Conservation (phyloP, 306 rosid genomes). For the Medicago lupulina region DNA sequence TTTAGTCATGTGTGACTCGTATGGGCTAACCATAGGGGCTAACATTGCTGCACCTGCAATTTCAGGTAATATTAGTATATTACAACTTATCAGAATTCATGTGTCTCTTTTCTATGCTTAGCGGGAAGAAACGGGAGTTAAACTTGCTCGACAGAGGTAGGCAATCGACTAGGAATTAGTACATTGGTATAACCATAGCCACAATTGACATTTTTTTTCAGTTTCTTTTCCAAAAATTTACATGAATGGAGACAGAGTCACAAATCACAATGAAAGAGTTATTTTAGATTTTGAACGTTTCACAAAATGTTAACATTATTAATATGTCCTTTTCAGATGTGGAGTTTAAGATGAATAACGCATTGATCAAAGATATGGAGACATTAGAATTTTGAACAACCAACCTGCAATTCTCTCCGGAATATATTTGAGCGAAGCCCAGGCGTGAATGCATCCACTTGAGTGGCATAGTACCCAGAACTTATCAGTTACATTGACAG, state of each 20-base stretch:
- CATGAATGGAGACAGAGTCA: constrained; percentile 17
- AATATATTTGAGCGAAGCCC: constrained; percentile 89
- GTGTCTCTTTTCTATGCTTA: not conserved
- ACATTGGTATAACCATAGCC: constrained; percentile 32
- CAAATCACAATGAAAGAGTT: not conserved
- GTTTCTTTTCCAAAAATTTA: constrained; percentile 24
- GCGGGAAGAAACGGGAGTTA: not conserved
- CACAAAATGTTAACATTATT: constrained; percentile 29
- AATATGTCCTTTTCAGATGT: constrained; percentile 18
- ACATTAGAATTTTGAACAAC: constrained; percentile 9
- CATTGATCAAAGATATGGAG: not conserved
- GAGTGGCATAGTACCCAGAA: constrained; percentile 94
- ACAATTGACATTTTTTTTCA: not conserved
- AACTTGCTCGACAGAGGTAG: constrained; percentile 24
- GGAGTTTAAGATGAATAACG: constrained; percentile 1
- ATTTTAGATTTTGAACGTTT: not conserved
- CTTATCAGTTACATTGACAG: constrained; percentile 71
- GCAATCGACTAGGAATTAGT: constrained; percentile 17
- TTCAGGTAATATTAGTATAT: constrained; percentile 34
- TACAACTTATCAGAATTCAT: constrained; percentile 26
- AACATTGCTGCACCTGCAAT: constrained; percentile 85
- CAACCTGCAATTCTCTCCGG: constrained; percentile 91
- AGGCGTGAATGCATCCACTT: constrained; percentile 82
- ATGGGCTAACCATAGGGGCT: constrained; percentile 88
- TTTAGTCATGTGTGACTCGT: constrained; percentile 71